Conservation (phyloP, 441 rosid species). For the Adansonia rubrostipa region DNA sequence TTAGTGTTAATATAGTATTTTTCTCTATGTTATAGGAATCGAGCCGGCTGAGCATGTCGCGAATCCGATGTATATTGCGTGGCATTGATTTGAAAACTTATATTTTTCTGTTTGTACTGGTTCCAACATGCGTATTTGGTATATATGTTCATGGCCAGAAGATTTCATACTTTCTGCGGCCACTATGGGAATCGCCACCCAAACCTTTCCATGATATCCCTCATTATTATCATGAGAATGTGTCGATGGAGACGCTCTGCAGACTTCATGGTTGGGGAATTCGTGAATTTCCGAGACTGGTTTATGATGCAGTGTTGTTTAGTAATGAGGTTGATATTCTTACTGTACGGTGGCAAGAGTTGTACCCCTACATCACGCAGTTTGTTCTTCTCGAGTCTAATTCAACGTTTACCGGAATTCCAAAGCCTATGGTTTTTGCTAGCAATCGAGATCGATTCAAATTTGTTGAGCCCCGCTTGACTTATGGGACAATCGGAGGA, state of each 20-base stretch:
- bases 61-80: slow-evolving; percentile 77
- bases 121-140: slow-evolving; percentile 69
- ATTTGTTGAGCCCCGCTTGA: slow-evolving; percentile 78
- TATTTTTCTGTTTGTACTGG: slow-evolving; percentile 62
- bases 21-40: slow-evolving; percentile 54
- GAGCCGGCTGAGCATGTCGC: slow-evolving; percentile 65
- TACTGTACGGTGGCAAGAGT: slow-evolving; percentile 77
- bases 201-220: slow-evolving; percentile 80
- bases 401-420: slow-evolving; percentile 77
- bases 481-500: slow-evolving; percentile 81
- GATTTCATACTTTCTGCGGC: slow-evolving; percentile 82
- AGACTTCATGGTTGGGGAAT: slow-evolving; percentile 89
- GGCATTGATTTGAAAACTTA: slow-evolving; percentile 66
- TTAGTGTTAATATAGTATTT: slow-evolving; percentile 19
- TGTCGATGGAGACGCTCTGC: slow-evolving; percentile 75
- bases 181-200: slow-evolving; percentile 89
- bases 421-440: slow-evolving; percentile 71
- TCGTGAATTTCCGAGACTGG: slow-evolving; percentile 81
- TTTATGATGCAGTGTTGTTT: slow-evolving; percentile 83
- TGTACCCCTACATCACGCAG: slow-evolving; percentile 80
- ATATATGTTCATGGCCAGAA: slow-evolving; percentile 86
- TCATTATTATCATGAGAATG: slow-evolving; percentile 80
- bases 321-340: slow-evolving; percentile 89
- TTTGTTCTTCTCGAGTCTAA: slow-evolving; percentile 88
- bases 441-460: slow-evolving; percentile 67